Conservation (phyloP, 768 basidiomycete species). For the Amanita phalloides region DNA sequence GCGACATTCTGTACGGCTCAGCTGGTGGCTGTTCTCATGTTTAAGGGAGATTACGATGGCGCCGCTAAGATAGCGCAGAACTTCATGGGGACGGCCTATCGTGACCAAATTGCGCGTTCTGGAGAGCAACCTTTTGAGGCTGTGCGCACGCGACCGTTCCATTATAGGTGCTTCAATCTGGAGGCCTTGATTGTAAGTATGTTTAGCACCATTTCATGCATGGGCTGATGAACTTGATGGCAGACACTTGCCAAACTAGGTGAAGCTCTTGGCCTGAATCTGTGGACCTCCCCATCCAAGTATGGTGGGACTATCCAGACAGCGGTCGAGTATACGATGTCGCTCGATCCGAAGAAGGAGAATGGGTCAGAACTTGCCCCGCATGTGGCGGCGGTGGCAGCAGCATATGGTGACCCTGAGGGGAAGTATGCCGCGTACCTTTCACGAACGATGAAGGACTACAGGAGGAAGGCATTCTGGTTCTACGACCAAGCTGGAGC, state of each 20-base stretch:
- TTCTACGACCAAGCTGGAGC: constrained; percentile 46
- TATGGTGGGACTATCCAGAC: constrained; percentile 45
- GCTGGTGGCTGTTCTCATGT: constrained; percentile 40
- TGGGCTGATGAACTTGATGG: constrained; percentile 9
- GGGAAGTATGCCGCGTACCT: constrained; percentile 45
- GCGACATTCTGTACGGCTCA: constrained; percentile 57
- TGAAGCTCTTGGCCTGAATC: constrained; percentile 36
- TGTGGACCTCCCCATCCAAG: constrained; percentile 41
- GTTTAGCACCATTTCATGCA: constrained; percentile 1
- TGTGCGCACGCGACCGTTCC: constrained; percentile 50
- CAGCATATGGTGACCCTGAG: constrained; percentile 47
- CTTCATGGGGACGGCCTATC: constrained; percentile 41
- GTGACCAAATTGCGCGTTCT: constrained; percentile 38
- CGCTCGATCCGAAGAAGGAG: constrained; percentile 21
- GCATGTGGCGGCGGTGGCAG: constrained; percentile 43
- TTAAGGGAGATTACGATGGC: constrained; percentile 39
- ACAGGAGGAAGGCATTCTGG: constrained; percentile 38
- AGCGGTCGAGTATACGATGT: constrained; percentile 51
- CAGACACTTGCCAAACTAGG: constrained; percentile 45
- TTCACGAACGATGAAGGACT: constrained; percentile 22
- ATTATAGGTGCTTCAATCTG: constrained; percentile 60
- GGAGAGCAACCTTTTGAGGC: constrained; percentile 63
- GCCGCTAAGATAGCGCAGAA: constrained; percentile 32
- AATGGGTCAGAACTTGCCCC: constrained; percentile 42
- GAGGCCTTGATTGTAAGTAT: constrained; percentile 52